These are phyloP conservation scores for Globisporangium cylindrosporum DNA, from an alignment of 352 stramenopile species.

Conservation along the genomic window DNA sequence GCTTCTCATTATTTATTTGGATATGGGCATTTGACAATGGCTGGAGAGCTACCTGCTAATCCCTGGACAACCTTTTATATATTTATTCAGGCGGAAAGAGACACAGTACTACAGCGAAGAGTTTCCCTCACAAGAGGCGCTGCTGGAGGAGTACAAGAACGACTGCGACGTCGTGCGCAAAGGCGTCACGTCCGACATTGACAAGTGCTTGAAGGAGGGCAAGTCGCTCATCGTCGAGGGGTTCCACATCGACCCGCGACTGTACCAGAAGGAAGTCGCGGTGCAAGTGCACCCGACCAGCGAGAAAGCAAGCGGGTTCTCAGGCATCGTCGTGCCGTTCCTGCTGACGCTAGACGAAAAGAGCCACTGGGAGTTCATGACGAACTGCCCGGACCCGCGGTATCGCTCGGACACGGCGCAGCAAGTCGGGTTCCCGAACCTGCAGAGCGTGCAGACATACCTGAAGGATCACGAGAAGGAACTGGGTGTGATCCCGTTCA, in stretches of 20 bases:
- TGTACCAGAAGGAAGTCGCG: constrained; percentile 76
- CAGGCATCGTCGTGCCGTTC: constrained; percentile 82
- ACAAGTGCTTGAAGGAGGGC: constrained; percentile 88
- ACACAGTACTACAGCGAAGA: constrained; percentile 60
- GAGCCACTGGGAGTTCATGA: constrained; percentile 78
- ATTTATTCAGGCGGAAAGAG: constrained; percentile 37
- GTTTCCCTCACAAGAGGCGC: constrained; percentile 56
- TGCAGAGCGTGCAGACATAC: constrained; percentile 80
- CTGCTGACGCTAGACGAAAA: constrained; percentile 60
- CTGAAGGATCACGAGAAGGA: constrained; percentile 48
- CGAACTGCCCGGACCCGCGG: constrained; percentile 75
- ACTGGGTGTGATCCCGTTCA: constrained; percentile 56
- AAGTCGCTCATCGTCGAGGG: constrained; percentile 89
- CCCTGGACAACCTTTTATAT: not conserved
- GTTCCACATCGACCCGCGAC: constrained; percentile 81
- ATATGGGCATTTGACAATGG: not conserved
- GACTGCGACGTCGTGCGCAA: constrained; percentile 81
- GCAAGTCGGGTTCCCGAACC: constrained; percentile 57
- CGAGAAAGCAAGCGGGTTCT: constrained; percentile 27
- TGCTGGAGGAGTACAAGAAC: constrained; percentile 69
- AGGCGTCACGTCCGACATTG: constrained; percentile 81
- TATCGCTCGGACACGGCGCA: constrained; percentile 59
- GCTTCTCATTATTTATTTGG: not conserved
- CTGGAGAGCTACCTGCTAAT: not conserved
- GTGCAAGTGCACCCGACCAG: constrained; percentile 28